Evolutionary conservation across 192 early-diverging fungal genomes (phyloP).

Genomic region (Gonapodya prolifera): DNA sequence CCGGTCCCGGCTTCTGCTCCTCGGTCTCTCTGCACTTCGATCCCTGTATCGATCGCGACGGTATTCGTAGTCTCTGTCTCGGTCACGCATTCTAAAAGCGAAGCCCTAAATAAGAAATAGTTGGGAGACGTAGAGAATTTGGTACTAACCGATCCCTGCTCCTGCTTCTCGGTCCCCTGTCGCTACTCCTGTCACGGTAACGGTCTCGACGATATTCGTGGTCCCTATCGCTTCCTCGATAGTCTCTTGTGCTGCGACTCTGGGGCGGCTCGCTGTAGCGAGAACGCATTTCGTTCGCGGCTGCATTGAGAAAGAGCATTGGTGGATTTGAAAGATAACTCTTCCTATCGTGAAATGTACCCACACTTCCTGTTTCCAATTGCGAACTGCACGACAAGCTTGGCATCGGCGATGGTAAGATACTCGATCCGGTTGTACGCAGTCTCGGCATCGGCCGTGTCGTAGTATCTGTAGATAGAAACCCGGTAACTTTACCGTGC

Average conservation of each 20-base stretch:
- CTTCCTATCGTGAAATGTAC: neutral
- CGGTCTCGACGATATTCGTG: neutral
- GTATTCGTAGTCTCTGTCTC: neutral
- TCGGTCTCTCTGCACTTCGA: too few relatives aligned
- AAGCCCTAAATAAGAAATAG: neutral
- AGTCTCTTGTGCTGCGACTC: neutral
- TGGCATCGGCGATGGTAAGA: neutral
- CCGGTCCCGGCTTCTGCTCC: too few relatives aligned
- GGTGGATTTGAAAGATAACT: neutral
- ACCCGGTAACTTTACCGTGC: too few relatives aligned
- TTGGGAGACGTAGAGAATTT: neutral
- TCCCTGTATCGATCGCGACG: neutral
- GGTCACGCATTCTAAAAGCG: neutral
- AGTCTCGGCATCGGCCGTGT: neutral
- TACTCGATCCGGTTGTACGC: slow-evolving; percentile 1
- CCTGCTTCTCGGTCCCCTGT: neutral
- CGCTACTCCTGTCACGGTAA: neutral
- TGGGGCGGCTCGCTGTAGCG: neutral
- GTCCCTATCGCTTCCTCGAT: neutral
- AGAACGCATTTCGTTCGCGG: neutral
- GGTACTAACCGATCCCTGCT: neutral
- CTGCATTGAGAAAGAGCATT: neutral
- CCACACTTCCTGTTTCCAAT: neutral
- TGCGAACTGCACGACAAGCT: neutral
- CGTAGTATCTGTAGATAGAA: neutral